Base-by-base conservation (phyloP, 257 asterid genomes). In the Jasminum sambac region DNA sequence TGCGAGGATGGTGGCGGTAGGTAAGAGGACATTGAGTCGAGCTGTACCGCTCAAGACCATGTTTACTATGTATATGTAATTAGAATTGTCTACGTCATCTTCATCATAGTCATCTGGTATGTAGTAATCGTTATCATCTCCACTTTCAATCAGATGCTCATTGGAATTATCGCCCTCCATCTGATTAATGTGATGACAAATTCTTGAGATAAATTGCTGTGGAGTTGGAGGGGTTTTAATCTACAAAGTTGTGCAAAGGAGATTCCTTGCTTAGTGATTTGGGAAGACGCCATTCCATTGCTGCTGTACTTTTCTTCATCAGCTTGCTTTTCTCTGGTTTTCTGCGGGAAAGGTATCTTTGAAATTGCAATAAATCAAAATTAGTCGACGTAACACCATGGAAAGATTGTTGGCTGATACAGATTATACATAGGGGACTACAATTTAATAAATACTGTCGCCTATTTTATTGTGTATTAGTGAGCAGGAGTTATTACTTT, bases 1-100 rank as follows among this genome's bases (percentile, higher is more conserved):
- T n/a, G 83, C 78, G 5, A 87, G 90, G 66, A 83, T 85, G 78
- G 89, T 82, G 70, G 84, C 85, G 6, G 88, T 84, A 16, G 89
- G 91, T 34, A 84, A 74, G 60, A 86, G 85, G 23, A 82, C 78
- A 41, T 84, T 88, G 83, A 88, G 88, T 40, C 88, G 81, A 19
- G 95, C 88, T 0, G 87, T 79, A 30, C 88, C 87, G 10, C 85
- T 84, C 74, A 85, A 48, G 77, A 84, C 74, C 58, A 89, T 76
- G 67, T 85, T 88, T 67, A 85, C 74, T 11, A 82, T 64, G 76
- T 67, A 76, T 64, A 82, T 85, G 83, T 70, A 82, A 66, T 80
- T 75, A 59, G 87, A 85, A 69, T 76, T 84, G 6, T 74, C 72
- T 0, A 39, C 69, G 2, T 74, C 80, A 8, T 74, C 76, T 38